Evolutionary conservation across 75 land plant species (phyloP).

Genomic region (Pinus albicaulis): DNA sequence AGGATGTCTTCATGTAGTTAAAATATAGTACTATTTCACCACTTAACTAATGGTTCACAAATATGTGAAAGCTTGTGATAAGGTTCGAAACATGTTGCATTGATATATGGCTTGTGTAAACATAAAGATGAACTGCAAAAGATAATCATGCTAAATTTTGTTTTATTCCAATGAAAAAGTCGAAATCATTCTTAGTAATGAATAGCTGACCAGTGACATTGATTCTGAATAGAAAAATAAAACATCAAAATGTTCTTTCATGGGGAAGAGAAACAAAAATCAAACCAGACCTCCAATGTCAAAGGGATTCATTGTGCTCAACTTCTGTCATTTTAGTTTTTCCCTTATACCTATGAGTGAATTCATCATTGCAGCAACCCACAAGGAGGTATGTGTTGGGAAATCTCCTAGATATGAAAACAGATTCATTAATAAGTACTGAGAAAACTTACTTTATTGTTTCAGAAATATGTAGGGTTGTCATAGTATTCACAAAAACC

Average conservation of each 20-base stretch:
- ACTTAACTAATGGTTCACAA: not conserved
- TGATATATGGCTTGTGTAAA: too few species aligned
- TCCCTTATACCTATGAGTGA: conserved; percentile 79
- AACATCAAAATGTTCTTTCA: not conserved
- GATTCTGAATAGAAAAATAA: not conserved
- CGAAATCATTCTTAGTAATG: not conserved
- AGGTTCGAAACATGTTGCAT: too few species aligned
- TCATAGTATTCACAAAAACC: not conserved
- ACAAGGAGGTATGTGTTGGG: conserved; percentile 83
- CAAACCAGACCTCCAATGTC: conserved; percentile 76
- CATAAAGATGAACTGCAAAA: not conserved
- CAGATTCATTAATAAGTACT: conserved; percentile 1
- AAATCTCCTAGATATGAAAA: conserved; percentile 39
- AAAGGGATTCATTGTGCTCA: conserved; percentile 90
- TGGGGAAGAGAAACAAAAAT: not conserved
- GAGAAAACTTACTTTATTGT: not conserved
- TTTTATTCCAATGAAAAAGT: not conserved
- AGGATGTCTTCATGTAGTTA: not conserved
- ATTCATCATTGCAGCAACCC: conserved; percentile 91
- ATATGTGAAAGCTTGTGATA: too few species aligned
- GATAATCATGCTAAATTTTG: not conserved
- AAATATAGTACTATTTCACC: not conserved
- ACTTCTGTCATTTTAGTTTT: conserved; percentile 86
- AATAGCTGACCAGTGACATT: not conserved
- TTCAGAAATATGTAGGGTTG: not conserved